Evolutionary conservation across 2,329 filamentous ascomycete species (phyloP).

Genomic region (Samsoniella hepiali): DNA sequence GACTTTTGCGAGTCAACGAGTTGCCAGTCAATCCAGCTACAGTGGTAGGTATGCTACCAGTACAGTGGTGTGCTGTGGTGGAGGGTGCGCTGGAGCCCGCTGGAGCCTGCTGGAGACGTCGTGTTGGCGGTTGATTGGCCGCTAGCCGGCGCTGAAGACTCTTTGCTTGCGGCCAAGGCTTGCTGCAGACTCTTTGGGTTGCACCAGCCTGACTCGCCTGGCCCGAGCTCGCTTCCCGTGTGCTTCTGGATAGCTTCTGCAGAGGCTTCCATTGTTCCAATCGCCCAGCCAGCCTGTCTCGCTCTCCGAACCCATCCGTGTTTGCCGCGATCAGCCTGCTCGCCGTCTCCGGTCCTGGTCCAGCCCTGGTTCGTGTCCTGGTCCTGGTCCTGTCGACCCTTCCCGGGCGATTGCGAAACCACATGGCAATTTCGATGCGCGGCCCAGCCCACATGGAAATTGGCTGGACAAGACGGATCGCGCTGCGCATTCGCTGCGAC

Average conservation of each 20-base stretch:
- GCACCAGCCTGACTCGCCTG: neutral
- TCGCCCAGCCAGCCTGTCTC: neutral
- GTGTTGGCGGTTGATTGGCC: neutral
- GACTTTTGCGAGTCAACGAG: slow-evolving; percentile 3
- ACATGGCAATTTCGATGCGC: slow-evolving; percentile 7
- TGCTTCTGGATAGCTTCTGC: slow-evolving; percentile 15
- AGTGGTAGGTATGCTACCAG: neutral
- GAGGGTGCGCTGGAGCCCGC: neutral
- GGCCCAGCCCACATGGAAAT: neutral
- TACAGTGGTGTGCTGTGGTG: neutral
- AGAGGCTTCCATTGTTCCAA: slow-evolving; percentile 7
- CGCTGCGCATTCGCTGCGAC: neutral
- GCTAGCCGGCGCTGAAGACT: neutral
- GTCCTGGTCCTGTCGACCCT: neutral
- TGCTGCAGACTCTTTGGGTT: neutral
- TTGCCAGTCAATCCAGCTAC: neutral
- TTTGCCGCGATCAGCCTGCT: neutral
- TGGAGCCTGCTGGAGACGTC: neutral
- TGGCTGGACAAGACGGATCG: neutral
- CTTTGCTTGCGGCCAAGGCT: neutral
- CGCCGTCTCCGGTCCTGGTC: too few relatives aligned
- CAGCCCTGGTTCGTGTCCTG: too few relatives aligned
- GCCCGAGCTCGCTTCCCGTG: slow-evolving; percentile 10
- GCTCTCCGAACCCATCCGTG: neutral
- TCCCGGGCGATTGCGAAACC: neutral